A percentile compares a stretch with the other conserved stretches of the same genome.
These are phyloP conservation scores for Datura wrightii DNA, from an alignment of 257 asterid species.

Conservation along the genomic window DNA sequence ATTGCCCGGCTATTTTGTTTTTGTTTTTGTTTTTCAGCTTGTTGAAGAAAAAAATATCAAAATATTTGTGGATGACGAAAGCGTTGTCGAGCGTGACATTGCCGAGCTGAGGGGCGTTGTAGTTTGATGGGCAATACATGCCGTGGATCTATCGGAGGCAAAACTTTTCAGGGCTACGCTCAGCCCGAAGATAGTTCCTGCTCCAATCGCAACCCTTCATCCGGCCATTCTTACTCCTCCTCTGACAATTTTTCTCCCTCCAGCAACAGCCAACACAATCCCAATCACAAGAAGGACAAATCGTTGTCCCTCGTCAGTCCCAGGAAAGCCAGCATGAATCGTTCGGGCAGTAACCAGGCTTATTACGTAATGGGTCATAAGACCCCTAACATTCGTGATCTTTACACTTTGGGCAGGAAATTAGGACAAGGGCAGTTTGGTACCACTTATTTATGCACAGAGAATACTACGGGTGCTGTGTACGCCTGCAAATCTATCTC, in stretches of 20 bases:
- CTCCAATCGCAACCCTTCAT: conserved; percentile 11
- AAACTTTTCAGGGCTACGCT: not conserved
- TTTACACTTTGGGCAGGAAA: conserved; percentile 28
- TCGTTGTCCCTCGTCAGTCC: not conserved
- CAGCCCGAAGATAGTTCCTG: conserved; percentile 28
- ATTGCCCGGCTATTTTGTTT: not conserved
- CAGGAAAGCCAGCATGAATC: conserved; percentile 3
- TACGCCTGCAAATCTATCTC: conserved; percentile 35
- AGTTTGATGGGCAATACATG: conserved; percentile 33
- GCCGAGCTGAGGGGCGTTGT: not conserved
- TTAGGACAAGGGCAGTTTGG: conserved; percentile 36
- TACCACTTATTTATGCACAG: conserved; percentile 28
- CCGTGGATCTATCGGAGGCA: conserved; percentile 31
- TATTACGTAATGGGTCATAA: conserved; percentile 26
- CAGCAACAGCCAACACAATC: not conserved
- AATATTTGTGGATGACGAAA: not conserved
- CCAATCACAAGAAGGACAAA: not conserved
- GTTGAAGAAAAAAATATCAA: not conserved
- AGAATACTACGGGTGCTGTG: not conserved
- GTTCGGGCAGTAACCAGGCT: not conserved
- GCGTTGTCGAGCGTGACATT: not conserved
- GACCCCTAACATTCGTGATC: conserved; percentile 10
- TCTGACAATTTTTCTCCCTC: conserved; percentile 16
- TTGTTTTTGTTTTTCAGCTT: not conserved
- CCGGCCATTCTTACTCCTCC: not conserved